These are phyloP conservation scores for Rhexocercosporidium sp. DNA, from an alignment of 2,329 filamentous ascomycete genomes.

Conservation along the genomic window DNA sequence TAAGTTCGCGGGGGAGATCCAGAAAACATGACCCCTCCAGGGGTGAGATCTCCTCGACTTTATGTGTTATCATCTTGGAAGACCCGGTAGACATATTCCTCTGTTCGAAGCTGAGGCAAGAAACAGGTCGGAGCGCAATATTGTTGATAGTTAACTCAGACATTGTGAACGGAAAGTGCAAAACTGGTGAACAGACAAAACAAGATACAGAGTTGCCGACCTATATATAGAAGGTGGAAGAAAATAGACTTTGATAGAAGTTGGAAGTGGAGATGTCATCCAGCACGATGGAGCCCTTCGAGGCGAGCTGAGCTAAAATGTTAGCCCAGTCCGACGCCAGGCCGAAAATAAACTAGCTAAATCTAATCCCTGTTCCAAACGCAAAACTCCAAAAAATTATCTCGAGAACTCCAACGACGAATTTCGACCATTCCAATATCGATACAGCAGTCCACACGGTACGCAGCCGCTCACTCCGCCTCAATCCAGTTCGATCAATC, in stretches of 20 bases:
- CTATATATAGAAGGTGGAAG: not conserved
- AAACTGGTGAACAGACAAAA: not conserved
- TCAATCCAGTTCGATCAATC: not conserved
- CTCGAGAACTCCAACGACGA: not conserved
- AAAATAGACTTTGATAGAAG: conserved; percentile 2
- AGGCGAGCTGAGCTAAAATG: not conserved
- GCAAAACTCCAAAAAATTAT: conserved; percentile 16
- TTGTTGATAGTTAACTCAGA: not conserved
- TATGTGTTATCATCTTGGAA: not conserved
- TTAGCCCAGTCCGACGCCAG: not conserved
- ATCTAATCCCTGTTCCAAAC: not conserved
- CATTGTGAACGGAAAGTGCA: not conserved
- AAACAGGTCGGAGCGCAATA: not conserved
- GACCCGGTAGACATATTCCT: not conserved
- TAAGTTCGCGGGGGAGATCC: conserved; percentile 27
- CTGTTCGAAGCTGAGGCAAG: not conserved
- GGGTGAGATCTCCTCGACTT: conserved; percentile 15
- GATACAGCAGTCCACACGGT: not conserved
- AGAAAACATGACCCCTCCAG: conserved; percentile 6
- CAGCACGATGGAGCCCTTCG: not conserved
- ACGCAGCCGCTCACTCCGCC: conserved; percentile 12
- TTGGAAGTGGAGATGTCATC: conserved; percentile 4
- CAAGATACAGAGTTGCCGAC: not conserved
- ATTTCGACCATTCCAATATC: not conserved
- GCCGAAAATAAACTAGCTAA: not conserved